Conservation (phyloP, 2,329 filamentous ascomycete genomes). For the Elsinoe australis region DNA sequence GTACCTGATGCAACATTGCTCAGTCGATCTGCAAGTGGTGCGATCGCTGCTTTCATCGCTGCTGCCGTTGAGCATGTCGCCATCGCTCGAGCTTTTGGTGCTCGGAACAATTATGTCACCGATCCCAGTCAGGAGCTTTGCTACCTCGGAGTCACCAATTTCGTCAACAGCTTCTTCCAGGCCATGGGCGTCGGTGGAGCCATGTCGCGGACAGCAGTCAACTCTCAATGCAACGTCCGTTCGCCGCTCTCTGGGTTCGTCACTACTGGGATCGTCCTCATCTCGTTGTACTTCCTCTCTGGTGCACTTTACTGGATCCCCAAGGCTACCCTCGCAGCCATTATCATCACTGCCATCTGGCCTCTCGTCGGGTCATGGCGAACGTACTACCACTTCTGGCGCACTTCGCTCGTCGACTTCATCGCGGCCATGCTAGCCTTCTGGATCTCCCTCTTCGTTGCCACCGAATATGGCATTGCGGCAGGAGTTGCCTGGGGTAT, state of each 20-base stretch:
- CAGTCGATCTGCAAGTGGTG: constrained; percentile 45
- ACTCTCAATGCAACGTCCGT: constrained; percentile 55
- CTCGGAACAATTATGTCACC: constrained; percentile 54
- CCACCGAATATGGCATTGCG: constrained; percentile 53
- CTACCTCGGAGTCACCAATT: constrained; percentile 55
- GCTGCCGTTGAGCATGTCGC: constrained; percentile 57
- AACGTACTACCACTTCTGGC: constrained; percentile 58
- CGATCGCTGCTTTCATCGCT: constrained; percentile 55
- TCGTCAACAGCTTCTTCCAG: constrained; percentile 56
- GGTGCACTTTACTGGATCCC: constrained; percentile 61
- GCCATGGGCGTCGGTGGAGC: constrained; percentile 58
- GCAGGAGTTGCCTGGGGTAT: constrained; percentile 46
- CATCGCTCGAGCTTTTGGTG: constrained; percentile 56
- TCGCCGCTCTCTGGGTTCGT: constrained; percentile 55
- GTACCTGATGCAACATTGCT: constrained; percentile 45
- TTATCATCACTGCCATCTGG: constrained; percentile 59
- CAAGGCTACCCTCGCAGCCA: constrained; percentile 56
- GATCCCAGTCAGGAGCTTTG: constrained; percentile 59
- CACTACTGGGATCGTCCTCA: constrained; percentile 53
- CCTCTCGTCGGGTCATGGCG: constrained; percentile 52
- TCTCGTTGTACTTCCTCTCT: constrained; percentile 55
- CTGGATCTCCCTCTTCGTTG: constrained; percentile 56
- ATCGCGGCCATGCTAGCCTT: constrained; percentile 56
- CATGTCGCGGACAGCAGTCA: constrained; percentile 61
- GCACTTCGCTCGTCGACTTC: constrained; percentile 57